A percentile compares a stretch with the other conserved stretches of the same genome.
Evolutionary conservation across 305 asterid species (phyloP).

Genomic region (Fraxinus paxiana): DNA sequence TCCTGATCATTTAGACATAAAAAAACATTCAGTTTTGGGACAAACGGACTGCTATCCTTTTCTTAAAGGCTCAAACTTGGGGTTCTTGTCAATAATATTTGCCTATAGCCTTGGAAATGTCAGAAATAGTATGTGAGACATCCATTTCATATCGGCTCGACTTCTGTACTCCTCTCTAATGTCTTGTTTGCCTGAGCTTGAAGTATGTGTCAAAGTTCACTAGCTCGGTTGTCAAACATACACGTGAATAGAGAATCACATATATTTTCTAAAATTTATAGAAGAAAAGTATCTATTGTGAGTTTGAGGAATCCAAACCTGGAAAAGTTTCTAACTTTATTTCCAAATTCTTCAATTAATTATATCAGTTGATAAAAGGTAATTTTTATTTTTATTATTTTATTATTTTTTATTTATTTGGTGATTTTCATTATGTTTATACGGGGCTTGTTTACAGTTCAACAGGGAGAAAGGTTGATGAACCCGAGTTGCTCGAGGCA

Average conservation of each 20-base stretch:
- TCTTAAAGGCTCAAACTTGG: not conserved
- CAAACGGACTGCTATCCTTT: not conserved
- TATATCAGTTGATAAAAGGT: not conserved
- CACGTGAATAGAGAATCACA: not conserved
- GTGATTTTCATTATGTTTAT: not conserved
- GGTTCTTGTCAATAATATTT: not conserved
- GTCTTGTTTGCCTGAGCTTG: not conserved
- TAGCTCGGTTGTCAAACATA: not conserved
- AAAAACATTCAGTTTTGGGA: not conserved
- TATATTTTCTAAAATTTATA: not conserved
- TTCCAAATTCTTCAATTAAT: not conserved
- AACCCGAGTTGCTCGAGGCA: conserved; percentile 96
- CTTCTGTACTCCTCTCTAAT: not conserved
- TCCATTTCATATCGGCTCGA: not conserved
- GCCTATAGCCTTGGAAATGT: not conserved
- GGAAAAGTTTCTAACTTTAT: not conserved
- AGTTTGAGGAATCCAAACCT: not conserved
- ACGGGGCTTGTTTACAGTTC: conserved; percentile 49
- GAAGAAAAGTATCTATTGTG: not conserved
- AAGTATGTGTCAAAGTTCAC: not conserved
- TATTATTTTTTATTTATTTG: not conserved
- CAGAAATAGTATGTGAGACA: not conserved
- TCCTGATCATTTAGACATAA: not conserved
- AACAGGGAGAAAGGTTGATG: conserved; percentile 83
- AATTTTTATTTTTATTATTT: too few species aligned